Conservation (phyloP, 805 yeast genomes). For the Jamesozyma lodderae region DNA sequence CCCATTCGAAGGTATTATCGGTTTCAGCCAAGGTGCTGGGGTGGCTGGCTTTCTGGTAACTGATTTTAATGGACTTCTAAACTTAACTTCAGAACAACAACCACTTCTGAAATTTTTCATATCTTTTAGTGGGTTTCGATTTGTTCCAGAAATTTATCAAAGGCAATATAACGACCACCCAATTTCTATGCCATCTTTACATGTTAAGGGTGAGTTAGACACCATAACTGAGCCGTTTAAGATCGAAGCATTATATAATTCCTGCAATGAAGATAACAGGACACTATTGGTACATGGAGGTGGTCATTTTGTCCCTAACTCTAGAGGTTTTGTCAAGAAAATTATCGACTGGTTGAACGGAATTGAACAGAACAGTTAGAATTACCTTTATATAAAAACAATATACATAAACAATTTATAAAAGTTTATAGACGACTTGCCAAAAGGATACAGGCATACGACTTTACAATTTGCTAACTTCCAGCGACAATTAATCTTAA, state of each 20-base stretch:
- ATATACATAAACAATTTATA: too few species aligned
- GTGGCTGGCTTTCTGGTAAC: conserved; percentile 60
- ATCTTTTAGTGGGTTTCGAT: conserved; percentile 57
- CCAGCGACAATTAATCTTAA: too few species aligned
- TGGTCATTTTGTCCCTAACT: conserved; percentile 92
- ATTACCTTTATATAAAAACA: too few species aligned
- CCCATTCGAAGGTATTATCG: conserved; percentile 78
- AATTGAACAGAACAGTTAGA: neutral
- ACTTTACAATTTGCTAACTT: too few species aligned
- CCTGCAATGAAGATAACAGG: conserved; percentile 37
- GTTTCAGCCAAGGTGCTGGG: conserved; percentile 94
- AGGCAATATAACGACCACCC: conserved; percentile 22
- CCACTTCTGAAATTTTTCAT: conserved; percentile 56
- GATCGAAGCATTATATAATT: conserved; percentile 47
- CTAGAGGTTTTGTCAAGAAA: conserved; percentile 38
- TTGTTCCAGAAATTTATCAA: conserved; percentile 27
- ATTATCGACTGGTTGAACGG: conserved; percentile 29
- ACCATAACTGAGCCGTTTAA: conserved; percentile 75
- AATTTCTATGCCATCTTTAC: conserved; percentile 44
- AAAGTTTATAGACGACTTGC: too few species aligned
- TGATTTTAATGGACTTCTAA: conserved; percentile 41
- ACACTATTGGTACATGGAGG: conserved; percentile 73
- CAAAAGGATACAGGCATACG: too few species aligned
- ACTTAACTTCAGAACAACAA: conserved; percentile 32
- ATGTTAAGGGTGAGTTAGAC: conserved; percentile 82